These are phyloP conservation scores for Mariannaea elegans DNA, from an alignment of 2,329 filamentous ascomycete genomes.

Conservation along the genomic window DNA sequence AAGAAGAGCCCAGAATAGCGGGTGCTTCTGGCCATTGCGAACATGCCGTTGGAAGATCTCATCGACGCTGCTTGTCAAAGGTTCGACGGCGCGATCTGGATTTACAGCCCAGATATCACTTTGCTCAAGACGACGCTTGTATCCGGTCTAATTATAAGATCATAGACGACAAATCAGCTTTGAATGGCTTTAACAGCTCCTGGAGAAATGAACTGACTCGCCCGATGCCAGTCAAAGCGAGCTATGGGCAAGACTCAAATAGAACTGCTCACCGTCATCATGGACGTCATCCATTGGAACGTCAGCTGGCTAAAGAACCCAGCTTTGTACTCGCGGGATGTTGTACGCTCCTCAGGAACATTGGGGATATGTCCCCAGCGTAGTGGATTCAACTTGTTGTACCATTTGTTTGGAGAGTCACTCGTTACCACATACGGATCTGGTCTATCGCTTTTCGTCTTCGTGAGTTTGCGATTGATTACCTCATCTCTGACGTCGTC, in stretches of 20 bases:
- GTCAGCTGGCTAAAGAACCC: slow-evolving; percentile 77
- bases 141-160: slow-evolving; percentile 66
- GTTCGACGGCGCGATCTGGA: slow-evolving; percentile 75
- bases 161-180: too few relatives aligned
- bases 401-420: slow-evolving; percentile 42
- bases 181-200: too few relatives aligned
- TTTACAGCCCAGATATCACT: slow-evolving; percentile 92
- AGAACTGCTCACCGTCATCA: slow-evolving; percentile 67
- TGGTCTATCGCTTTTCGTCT: too few relatives aligned
- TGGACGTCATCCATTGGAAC: slow-evolving; percentile 88
- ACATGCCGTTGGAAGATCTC: slow-evolving; percentile 74
- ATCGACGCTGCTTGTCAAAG: slow-evolving; percentile 72
- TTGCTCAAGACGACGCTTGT: slow-evolving; percentile 81
- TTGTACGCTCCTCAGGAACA: slow-evolving; percentile 60
- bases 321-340: slow-evolving; percentile 76
- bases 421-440: too few relatives aligned
- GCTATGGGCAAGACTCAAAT: too few relatives aligned
- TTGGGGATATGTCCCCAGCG: slow-evolving; percentile 65
- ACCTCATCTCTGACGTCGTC: too few relatives aligned
- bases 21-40: slow-evolving; percentile 73
- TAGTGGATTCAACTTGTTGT: slow-evolving; percentile 68
- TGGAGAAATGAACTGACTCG: too few relatives aligned
- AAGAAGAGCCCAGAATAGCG: slow-evolving; percentile 83
- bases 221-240: too few relatives aligned
- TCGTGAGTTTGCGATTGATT: too few relatives aligned